A percentile compares a stretch with the other conserved stretches of the same genome.
These are phyloP conservation scores for Sextonia rubra DNA, from an alignment of 164 flowering plant species.

Conservation along the genomic window DNA sequence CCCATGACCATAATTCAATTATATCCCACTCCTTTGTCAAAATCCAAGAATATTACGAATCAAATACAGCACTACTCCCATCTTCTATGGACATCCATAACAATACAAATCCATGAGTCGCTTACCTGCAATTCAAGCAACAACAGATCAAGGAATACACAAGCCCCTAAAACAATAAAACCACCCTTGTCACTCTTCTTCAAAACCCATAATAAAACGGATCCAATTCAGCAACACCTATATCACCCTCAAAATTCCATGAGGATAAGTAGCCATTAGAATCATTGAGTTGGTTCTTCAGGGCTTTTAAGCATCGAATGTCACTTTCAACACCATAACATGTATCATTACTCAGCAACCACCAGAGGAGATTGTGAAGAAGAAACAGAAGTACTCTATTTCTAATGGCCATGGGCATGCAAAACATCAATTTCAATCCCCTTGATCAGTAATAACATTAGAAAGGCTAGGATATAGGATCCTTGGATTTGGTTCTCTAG, in stretches of 20 bases:
- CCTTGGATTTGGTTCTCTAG: too few relatives aligned
- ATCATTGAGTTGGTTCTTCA: too few relatives aligned
- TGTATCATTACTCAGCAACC: slow-evolving; percentile 18
- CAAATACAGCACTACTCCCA: background rate
- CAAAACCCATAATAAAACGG: background rate
- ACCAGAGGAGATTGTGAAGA: slow-evolving; percentile 10
- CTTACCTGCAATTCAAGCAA: background rate
- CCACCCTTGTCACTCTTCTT: background rate
- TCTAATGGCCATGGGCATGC: background rate
- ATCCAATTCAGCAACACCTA: background rate
- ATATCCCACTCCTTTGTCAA: background rate
- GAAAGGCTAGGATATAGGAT: too few relatives aligned
- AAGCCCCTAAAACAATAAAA: background rate
- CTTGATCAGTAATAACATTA: too few relatives aligned
- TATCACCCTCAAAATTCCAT: background rate
- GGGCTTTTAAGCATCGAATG: too few relatives aligned
- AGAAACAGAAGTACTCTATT: slow-evolving; percentile 9
- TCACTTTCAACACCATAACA: background rate
- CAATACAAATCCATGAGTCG: background rate
- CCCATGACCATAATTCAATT: background rate
- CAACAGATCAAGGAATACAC: background rate
- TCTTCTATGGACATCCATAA: too few relatives aligned
- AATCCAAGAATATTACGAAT: background rate
- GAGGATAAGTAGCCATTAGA: too few relatives aligned
- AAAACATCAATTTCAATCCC: too few relatives aligned